A percentile compares a stretch with the other conserved stretches of the same genome.
Conservation (phyloP, 768 basidiomycete genomes). For the Suillus cothurnatus region DNA sequence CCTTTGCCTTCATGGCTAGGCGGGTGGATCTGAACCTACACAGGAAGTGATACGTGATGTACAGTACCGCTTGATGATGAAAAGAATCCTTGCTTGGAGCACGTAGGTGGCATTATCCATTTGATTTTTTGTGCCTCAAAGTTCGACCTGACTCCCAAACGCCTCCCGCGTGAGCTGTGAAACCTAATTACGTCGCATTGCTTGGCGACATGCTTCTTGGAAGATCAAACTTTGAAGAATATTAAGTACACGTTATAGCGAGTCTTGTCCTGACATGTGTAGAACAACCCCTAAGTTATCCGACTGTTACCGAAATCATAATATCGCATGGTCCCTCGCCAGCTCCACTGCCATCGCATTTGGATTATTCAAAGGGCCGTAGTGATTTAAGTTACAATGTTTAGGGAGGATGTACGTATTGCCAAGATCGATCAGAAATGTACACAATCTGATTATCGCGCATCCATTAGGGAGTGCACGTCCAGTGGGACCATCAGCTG, state of each 20-base stretch:
- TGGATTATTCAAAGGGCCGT: conserved; percentile 12
- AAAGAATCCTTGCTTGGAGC: background rate
- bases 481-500: background rate
- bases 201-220: conserved; percentile 28
- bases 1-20: conserved; percentile 44
- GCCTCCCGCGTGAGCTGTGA: conserved; percentile 36
- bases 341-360: conserved; percentile 44
- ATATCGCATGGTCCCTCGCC: conserved; percentile 57
- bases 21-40: conserved; percentile 56
- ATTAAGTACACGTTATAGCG: conserved; percentile 47
- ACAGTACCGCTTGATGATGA: conserved; percentile 5
- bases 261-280: conserved; percentile 33
- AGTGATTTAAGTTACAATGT: background rate
- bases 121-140: background rate
- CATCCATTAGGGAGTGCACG: background rate
- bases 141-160: background rate
- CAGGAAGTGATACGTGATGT: conserved; percentile 33
- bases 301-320: conserved; percentile 30
- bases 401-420: background rate
- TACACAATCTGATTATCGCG: background rate
- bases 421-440: background rate
- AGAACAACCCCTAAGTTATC: conserved; percentile 46
- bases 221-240: conserved; percentile 31
- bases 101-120: background rate
- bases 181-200: conserved; percentile 47